Conservation (phyloP, 371 early-diverging fungal species). For the Mortierella sp. region DNA sequence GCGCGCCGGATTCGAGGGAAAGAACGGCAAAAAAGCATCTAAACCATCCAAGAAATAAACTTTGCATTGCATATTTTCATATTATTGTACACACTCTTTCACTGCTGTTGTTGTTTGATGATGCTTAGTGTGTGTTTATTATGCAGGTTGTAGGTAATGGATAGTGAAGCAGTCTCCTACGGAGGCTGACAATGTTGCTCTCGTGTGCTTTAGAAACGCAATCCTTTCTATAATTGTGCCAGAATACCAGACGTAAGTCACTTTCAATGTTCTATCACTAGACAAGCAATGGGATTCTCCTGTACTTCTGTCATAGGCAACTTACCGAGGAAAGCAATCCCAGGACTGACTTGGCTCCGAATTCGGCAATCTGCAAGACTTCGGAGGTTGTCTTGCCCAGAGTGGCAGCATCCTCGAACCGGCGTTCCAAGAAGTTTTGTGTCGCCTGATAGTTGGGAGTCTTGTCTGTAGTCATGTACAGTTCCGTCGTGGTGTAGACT, state of each 20-base stretch:
- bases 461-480: conserved; percentile 90
- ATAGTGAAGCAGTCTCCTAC: neutral
- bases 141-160: neutral
- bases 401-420: conserved; percentile 76
- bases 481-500: conserved; percentile 86
- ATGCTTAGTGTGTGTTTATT: neutral
- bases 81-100: conserved; percentile 5
- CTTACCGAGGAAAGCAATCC: conserved; percentile 63
- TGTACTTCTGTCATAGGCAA: neutral
- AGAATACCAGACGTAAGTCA: no score
- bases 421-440: conserved; percentile 78
- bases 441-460: conserved; percentile 81
- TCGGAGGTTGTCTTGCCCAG: conserved; percentile 69
- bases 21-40: conserved; percentile 47
- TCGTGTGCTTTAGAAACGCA: conserved; percentile 12
- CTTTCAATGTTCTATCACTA: neutral
- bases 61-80: conserved; percentile 43
- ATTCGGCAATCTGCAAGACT: conserved; percentile 57
- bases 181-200: no score
- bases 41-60: conserved; percentile 56
- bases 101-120: neutral
- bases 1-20: conserved; percentile 56
- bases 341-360: conserved; percentile 60
- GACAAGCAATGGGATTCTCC: neutral
- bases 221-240: conserved; percentile 26